Base-by-base conservation (phyloP, 2,329 filamentous ascomycete genomes). In the Talaromyces sp. region DNA sequence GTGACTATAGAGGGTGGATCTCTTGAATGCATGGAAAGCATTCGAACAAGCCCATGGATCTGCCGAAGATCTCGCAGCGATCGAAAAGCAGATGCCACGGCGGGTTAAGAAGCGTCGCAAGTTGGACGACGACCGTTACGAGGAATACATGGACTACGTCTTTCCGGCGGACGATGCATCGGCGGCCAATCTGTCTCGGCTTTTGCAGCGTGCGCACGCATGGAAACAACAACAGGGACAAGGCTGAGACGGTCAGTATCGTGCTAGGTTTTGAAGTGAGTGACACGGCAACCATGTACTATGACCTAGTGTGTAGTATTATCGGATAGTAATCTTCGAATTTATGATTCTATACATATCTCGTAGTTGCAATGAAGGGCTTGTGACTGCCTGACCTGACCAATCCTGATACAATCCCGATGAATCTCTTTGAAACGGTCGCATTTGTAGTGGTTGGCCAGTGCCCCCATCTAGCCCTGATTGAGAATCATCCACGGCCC, bases 121-220 rank as follows among this genome's bases (percentile, higher is more conserved):
- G 85, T 79, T 97, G 77, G 93, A 96, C 75, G 94, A 97, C 79
- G 93, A 95, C 76, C 89, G 87, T 43, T 97, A 92, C 82, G 93
- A 99, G 84, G 95, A 99, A 81, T 98, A 97, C 78, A 87, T 95
- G 80, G 95, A 98, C 77, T 98, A 96, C 73, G 87, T 99, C 39
- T 99, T 99, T 87, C 95, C 95, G 0, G 93, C 92, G 4, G 95
- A 98, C 81, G 93, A 97, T 77, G 87, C 92, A 80, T 90, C 92
- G 75, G 90, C 90, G 64, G 90, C 90, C 70, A 93, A 91, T 72
- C 81, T 97, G 77, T 91, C 91, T 61, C 92, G 90, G 75, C 83
- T 98, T 76, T 81, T 97, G 80, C 89, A 91, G 68, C 90, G 90
- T 86, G 93, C 94, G 65, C 89, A 93, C 77, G 87, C 88, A 70